Evolutionary conservation across 1,284 basidiomycete species (phyloP).

Genomic region (Agaricales sp.): DNA sequence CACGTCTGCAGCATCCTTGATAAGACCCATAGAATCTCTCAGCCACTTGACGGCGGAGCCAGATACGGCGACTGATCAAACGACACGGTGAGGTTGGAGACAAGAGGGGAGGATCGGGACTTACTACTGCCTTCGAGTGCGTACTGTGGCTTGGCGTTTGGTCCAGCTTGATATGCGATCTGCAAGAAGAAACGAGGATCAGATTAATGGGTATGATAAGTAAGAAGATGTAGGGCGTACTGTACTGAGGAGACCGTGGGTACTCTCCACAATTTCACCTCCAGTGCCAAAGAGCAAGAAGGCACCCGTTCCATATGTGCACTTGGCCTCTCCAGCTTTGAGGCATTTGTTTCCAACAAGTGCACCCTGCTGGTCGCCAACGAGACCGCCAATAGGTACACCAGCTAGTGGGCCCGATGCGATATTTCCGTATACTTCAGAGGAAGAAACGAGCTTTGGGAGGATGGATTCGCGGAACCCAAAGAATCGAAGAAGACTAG

Average conservation of each 20-base stretch:
- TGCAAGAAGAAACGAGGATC: conserved; percentile 22
- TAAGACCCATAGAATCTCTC: conserved; percentile 83
- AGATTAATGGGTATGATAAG: conserved; percentile 4
- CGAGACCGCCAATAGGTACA: conserved; percentile 81
- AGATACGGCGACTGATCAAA: conserved; percentile 75
- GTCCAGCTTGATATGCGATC: conserved; percentile 90
- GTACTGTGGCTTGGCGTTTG: conserved; percentile 73
- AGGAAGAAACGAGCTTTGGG: conserved; percentile 84
- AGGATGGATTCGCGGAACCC: conserved; percentile 70
- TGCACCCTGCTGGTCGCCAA: conserved; percentile 96
- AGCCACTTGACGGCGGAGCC: conserved; percentile 96
- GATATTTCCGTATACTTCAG: conserved; percentile 85
- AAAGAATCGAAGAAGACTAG: conserved; percentile 82
- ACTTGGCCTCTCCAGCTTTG: conserved; percentile 79
- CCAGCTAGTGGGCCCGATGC: conserved; percentile 62
- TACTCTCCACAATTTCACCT: conserved; percentile 74
- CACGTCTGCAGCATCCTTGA: conserved; percentile 75
- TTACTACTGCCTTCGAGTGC: conserved; percentile 89
- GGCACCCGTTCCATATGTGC: conserved; percentile 93
- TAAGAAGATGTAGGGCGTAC: conserved; percentile 29
- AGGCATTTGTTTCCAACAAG: conserved; percentile 95
- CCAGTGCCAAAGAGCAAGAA: conserved; percentile 96
- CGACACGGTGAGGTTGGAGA: conserved; percentile 4
- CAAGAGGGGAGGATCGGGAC: conserved; percentile 20
- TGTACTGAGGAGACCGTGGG: conserved; percentile 84